phyloP scores from a whole-genome alignment of 257 asterid species.

The Salvia hispanica region DNA sequence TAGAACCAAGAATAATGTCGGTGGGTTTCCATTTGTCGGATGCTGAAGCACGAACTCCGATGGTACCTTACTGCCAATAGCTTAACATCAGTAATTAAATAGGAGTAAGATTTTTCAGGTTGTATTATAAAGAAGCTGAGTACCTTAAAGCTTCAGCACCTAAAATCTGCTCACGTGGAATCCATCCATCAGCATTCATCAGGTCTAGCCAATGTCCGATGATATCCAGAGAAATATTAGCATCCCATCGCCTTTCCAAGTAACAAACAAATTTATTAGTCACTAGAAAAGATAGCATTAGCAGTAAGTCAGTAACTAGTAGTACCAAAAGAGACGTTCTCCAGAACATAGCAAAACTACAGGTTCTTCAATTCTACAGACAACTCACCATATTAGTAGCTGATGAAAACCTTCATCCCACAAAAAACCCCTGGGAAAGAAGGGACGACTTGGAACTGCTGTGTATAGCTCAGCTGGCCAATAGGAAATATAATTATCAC shows the following conservation, averaged over 20 bases:
- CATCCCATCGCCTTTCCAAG: slow-evolving; percentile 92
- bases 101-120: slow-evolving; percentile 21
- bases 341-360: slow-evolving; percentile 4
- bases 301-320: no score
- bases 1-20: slow-evolving; percentile 77
- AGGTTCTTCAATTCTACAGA: slow-evolving; percentile 21
- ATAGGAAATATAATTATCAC: slow-evolving; percentile 59
- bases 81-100: slow-evolving; percentile 28
- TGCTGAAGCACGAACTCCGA: slow-evolving; percentile 88
- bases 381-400: slow-evolving; percentile 75
- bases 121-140: slow-evolving; percentile 19
- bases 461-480: slow-evolving; percentile 99
- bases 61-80: slow-evolving; percentile 88
- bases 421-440: slow-evolving; percentile 94
- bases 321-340: slow-evolving; percentile 18
- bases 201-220: slow-evolving; percentile 97
- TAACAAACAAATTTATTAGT: slow-evolving; percentile 14
- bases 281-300: slow-evolving; percentile 8
- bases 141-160: slow-evolving; percentile 97
- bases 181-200: slow-evolving; percentile 98
- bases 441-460: slow-evolving; percentile 99
- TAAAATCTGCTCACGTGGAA: slow-evolving; percentile 98
- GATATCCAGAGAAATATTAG: slow-evolving; percentile 78
- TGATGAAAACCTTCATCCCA: slow-evolving; percentile 99
- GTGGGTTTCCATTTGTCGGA: slow-evolving; percentile 96